Evolutionary conservation across 345 rosid species (phyloP).

Genomic region (Trapa bicornis): DNA sequence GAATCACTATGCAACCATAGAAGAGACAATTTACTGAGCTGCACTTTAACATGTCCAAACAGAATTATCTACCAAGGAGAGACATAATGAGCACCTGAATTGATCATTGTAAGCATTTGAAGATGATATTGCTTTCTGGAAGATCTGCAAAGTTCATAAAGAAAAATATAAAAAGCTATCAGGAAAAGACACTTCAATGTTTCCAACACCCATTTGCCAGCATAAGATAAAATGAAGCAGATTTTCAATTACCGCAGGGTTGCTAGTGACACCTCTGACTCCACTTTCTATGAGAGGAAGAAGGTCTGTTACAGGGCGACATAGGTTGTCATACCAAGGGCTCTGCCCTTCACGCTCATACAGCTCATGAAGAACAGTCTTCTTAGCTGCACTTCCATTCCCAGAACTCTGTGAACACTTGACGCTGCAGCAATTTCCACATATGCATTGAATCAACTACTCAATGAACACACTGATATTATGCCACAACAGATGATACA

Average conservation of each 20-base stretch:
- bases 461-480: background rate
- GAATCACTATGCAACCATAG: background rate
- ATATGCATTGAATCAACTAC: background rate
- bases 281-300: constrained; percentile 77
- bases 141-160: constrained; percentile 50
- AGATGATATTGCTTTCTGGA: constrained; percentile 94
- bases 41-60: background rate
- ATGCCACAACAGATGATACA: background rate
- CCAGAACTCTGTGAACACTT: constrained; percentile 53
- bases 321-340: constrained; percentile 98
- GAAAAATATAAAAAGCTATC: background rate
- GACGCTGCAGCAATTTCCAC: constrained; percentile 33
- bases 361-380: constrained; percentile 80
- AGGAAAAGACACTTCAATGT: background rate
- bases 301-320: constrained; percentile 89
- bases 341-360: constrained; percentile 91
- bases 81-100: constrained; percentile 45
- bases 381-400: constrained; percentile 43
- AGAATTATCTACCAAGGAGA: background rate
- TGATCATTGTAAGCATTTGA: constrained; percentile 95
- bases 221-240: background rate
- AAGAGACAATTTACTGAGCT: background rate
- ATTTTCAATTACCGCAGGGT: constrained; percentile 65
- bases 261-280: constrained; percentile 98
- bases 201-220: background rate